phyloP scores from a whole-genome alignment of 106 monocot species.

The Gastrodia elata region DNA sequence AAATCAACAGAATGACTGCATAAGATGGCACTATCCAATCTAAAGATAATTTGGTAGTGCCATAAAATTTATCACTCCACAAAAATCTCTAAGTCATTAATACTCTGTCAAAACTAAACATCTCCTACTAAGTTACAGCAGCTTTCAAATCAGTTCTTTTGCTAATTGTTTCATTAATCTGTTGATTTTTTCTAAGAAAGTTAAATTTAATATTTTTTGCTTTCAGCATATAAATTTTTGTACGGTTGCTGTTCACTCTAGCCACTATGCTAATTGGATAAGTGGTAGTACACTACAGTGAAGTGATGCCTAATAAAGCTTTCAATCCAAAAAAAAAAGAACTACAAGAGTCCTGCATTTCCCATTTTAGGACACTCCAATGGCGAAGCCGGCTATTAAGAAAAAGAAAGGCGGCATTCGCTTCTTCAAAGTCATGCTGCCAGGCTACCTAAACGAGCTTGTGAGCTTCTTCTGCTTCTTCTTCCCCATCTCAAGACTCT shows the following conservation, averaged over 20 bases:
- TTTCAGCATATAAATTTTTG: too few relatives aligned
- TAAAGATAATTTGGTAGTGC: too few relatives aligned
- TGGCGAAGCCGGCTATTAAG: neutral
- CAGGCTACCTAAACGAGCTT: constrained; percentile 1
- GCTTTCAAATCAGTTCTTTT: too few relatives aligned
- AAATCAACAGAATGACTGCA: too few relatives aligned
- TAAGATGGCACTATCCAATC: too few relatives aligned
- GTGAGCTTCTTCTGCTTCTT: neutral
- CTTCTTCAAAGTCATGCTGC: constrained; percentile 10
- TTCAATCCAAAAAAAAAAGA: neutral
- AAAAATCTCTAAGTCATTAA: too few relatives aligned
- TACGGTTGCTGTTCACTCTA: neutral
- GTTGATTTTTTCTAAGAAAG: neutral
- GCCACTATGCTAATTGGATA: neutral
- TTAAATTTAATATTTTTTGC: too few relatives aligned
- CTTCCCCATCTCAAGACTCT: neutral
- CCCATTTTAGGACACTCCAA: neutral
- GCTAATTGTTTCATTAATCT: too few relatives aligned
- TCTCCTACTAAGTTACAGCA: too few relatives aligned
- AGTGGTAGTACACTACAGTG: neutral
- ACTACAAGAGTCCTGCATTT: neutral
- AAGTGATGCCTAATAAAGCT: neutral
- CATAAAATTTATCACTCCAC: too few relatives aligned
- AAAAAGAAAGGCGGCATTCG: neutral
- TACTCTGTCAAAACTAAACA: too few relatives aligned